Conservation (phyloP, 2,329 filamentous ascomycete species). For the Emergomyces orientalis region DNA sequence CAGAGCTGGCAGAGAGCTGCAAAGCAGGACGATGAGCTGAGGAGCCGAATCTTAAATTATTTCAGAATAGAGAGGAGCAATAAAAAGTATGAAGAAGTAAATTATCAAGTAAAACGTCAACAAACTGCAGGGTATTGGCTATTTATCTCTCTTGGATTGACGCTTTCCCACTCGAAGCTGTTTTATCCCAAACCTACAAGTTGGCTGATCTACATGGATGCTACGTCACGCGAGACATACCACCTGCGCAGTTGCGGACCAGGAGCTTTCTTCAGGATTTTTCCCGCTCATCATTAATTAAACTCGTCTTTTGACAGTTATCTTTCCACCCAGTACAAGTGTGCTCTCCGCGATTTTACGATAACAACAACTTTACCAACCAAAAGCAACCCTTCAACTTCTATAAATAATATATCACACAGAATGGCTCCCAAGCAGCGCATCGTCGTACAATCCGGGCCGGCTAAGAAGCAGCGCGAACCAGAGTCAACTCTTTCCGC, state of each 20-base stretch:
- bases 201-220: too few species aligned
- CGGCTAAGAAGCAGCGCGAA: constrained; percentile 25
- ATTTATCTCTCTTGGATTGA: too few species aligned
- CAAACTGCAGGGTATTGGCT: not conserved
- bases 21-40: not conserved
- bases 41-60: not conserved
- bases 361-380: not conserved
- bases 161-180: too few species aligned
- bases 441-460: constrained; percentile 42
- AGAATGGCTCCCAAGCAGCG: constrained; percentile 58
- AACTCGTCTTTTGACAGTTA: not conserved
- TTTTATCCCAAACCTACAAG: too few species aligned
- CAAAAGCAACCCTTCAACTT: not conserved
- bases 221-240: not conserved
- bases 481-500: constrained; percentile 43
- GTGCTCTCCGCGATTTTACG: not conserved
- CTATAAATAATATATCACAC: not conserved
- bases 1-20: not conserved
- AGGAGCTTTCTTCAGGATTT: not conserved
- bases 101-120: not conserved
- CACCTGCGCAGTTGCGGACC: constrained; percentile 4
- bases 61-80: not conserved
- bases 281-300: not conserved
- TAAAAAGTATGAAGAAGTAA: too few species aligned
- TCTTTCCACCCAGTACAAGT: not conserved